These are phyloP conservation scores for Penicillium crystallinum DNA, from an alignment of 495 filamentous ascomycete genomes.

Conservation along the genomic window DNA sequence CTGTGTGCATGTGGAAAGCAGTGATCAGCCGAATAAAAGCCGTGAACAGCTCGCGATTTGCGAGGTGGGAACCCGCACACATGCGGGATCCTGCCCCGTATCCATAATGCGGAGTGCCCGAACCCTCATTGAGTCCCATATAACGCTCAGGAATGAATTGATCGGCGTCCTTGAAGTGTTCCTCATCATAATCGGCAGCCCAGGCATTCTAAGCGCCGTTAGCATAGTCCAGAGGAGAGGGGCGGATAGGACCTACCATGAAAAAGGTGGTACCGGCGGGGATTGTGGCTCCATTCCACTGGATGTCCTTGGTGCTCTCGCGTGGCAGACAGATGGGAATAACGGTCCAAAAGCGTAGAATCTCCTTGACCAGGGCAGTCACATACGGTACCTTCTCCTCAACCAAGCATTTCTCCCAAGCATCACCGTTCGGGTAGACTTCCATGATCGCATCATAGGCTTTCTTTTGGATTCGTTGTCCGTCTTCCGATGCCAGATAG, in stretches of 20 bases:
- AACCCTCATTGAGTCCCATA: slow-evolving; percentile 48
- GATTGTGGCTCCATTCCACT: slow-evolving; percentile 53
- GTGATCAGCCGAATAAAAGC: slow-evolving; percentile 64
- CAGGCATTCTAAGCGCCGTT: slow-evolving; percentile 51
- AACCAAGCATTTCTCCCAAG: slow-evolving; percentile 58
- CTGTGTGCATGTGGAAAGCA: slow-evolving; percentile 53
- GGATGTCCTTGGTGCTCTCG: slow-evolving; percentile 58
- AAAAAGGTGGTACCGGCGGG: slow-evolving; percentile 63
- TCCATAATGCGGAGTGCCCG: slow-evolving; percentile 63
- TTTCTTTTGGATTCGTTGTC: slow-evolving; percentile 57
- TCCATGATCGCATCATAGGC: slow-evolving; percentile 60
- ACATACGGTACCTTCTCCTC: slow-evolving; percentile 70
- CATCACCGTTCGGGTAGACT: slow-evolving; percentile 59
- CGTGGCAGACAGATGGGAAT: slow-evolving; percentile 67
- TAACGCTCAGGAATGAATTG: slow-evolving; percentile 62
- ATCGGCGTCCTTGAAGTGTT: slow-evolving; percentile 57
- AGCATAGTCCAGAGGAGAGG: background rate
- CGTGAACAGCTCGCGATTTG: slow-evolving; percentile 63
- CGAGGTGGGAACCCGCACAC: slow-evolving; percentile 67
- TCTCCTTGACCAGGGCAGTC: slow-evolving; percentile 64
- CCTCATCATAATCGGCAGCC: slow-evolving; percentile 62
- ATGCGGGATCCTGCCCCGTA: slow-evolving; percentile 68
- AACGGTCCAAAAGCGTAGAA: slow-evolving; percentile 67
- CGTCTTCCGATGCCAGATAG: slow-evolving; percentile 58
- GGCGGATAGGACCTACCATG: slow-evolving; percentile 41